Evolutionary conservation across 108 stramenopile genomes (phyloP), one percentile per base, ranked within the genome.

Genomic region (Pseudonitzschia delicatissima): DNA sequence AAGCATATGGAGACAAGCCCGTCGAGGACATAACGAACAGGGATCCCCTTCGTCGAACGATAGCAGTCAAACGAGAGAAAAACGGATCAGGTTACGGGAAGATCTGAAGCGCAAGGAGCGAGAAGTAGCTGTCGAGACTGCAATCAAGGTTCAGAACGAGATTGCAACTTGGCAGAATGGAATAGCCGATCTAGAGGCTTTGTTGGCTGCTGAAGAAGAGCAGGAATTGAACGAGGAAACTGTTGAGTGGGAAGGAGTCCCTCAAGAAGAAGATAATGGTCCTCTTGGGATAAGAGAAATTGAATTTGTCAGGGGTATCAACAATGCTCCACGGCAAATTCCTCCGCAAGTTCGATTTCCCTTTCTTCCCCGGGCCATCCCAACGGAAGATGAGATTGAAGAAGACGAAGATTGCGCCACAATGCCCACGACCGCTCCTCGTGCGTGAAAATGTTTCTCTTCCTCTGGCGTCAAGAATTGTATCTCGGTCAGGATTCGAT

Each of bases 121-220:
- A 12, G 52, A 66, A 32, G 29, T 45, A 32, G 82, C 77, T 23
- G 44, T 71, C 15, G 75, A 76, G 28, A 79, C 71, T 21, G 82
- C 78, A 20, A 23, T 76, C 8, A 67, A 67, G n/a, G 39, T 77
- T 45, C 67, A 83, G 17, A 45, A 62, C 12, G 76, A 79, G 64
- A 57, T 80, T 15, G 11, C 69, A n/a, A 42, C 44, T 28, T 70
- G 74, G 67, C 62, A 55, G 15, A 64, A 69, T 36, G 71, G 71
- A 34, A 76, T 76, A 45, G 77, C 76, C n/a, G 80, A 77, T 50
- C 64, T 81, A 18, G 79, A 80, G 29, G 71, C 71, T 12, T 27
- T 74, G 47, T 53, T 80, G 36, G 66, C 44, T 35, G 62, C 23
- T 1, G 49, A 61, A 39, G 62, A 55, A 5, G 51, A 51, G 7